Evolutionary conservation across 495 filamentous ascomycete genomes (phyloP).

Genomic region (Aspergillus leporis): DNA sequence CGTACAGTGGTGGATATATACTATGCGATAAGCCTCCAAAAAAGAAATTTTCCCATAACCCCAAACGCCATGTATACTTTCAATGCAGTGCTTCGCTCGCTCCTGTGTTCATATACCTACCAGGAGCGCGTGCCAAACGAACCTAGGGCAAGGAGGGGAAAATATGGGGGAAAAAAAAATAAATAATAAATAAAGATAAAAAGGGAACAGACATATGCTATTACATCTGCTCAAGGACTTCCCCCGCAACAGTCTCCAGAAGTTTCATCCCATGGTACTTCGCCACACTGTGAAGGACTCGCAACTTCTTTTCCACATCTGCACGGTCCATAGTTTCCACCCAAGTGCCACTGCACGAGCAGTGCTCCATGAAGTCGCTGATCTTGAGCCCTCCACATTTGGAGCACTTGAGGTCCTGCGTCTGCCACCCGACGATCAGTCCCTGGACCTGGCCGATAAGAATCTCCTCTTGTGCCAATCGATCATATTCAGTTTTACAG

Average conservation of each 20-base stretch:
- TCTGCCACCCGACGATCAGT: slow-evolving; percentile 75
- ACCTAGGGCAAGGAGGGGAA: slow-evolving; percentile 8
- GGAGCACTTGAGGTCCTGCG: slow-evolving; percentile 85
- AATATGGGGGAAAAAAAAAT: slow-evolving; percentile 1
- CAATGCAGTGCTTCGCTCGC: background rate
- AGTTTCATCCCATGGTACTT: slow-evolving; percentile 77
- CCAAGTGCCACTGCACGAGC: slow-evolving; percentile 87
- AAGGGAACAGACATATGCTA: slow-evolving; percentile 12
- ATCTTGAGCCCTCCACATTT: slow-evolving; percentile 57
- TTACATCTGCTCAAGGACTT: slow-evolving; percentile 48
- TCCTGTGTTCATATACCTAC: background rate
- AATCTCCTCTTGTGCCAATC: slow-evolving; percentile 77
- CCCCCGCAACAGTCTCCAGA: slow-evolving; percentile 71
- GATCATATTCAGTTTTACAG: slow-evolving; percentile 74
- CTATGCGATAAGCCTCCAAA: background rate
- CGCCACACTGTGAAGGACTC: slow-evolving; percentile 71
- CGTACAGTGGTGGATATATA: background rate
- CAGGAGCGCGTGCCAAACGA: background rate
- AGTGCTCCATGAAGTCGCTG: slow-evolving; percentile 97
- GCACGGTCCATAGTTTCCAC: slow-evolving; percentile 65
- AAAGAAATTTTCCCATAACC: background rate
- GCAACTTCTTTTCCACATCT: slow-evolving; percentile 65
- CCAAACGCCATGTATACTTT: background rate
- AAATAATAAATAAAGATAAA: slow-evolving; percentile 13
- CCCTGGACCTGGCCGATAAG: slow-evolving; percentile 76